Evolutionary conservation across 1,139 yeast species (phyloP), one percentile per base, ranked within the genome.

Genomic region (Kodamaea plutei): DNA sequence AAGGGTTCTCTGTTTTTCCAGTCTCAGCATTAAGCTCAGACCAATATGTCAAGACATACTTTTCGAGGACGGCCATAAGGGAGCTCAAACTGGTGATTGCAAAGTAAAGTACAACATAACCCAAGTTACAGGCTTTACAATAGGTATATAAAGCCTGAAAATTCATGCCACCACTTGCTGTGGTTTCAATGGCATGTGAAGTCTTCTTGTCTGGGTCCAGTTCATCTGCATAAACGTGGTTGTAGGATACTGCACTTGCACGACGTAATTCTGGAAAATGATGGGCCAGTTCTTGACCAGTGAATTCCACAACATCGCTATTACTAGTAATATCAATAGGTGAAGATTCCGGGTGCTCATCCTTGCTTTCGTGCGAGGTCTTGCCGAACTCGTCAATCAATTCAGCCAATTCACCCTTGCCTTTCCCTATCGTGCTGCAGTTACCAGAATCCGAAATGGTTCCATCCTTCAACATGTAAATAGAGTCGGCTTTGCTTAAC

Each of bases 41-140:
- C 70, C 70, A 64, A 25, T 46, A 41, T 35, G 61, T 62, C 39
- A 64, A 51, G 9, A 59, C 41, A 35, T 56, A 59, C 28, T 54
- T 58, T 22, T 58, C 61, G n/a, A 47, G 33, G 31, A 63, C 50
- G 8, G 48, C 39, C 23, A 50, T 40, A 14, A 49, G 38, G 10
- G 58, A 45, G 13, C 54, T 47, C 9, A 44, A 35, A 13, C 47
- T 38, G 6, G 52, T 38, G 15, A 56, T 45, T 3, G 46, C 26
- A 12, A 61, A 34, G 43, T 61, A 63, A 7, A 60, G 27, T 1
- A 50, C 34, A 21, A 62, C 43, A 25, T 47, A 56, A 4, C 40
- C 36, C 38, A 52, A 54, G 26, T 59, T 58, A 41, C 69, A 62
- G 4, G 70, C 68, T 29, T 49, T 48, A 33, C 62, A 50, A 33